Percentiles rank a stretch among this genome's conserved stretches.
Conservation (phyloP, 2,329 filamentous ascomycete species). For the Podosphaera leucotricha region DNA sequence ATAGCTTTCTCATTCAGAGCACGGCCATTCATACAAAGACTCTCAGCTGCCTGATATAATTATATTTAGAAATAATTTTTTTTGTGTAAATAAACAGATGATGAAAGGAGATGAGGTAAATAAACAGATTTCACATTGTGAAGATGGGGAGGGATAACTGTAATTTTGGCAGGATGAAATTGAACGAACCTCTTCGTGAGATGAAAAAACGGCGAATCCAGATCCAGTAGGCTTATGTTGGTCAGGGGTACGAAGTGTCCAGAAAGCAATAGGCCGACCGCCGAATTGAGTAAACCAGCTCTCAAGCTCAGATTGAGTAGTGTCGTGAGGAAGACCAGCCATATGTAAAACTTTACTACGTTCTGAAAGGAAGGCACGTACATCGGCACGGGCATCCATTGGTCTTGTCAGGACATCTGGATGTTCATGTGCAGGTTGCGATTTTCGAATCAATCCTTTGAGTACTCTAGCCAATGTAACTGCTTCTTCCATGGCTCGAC, state of each 20-base stretch:
- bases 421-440: slow-evolving; percentile 78
- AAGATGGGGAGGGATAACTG: slow-evolving; percentile 2
- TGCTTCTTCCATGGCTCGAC: slow-evolving; percentile 92
- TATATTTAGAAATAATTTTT: background rate
- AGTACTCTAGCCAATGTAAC: slow-evolving; percentile 84
- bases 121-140: background rate
- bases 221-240: slow-evolving; percentile 99
- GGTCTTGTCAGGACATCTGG: slow-evolving; percentile 84
- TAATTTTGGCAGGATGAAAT: slow-evolving; percentile 1
- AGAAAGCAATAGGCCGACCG: slow-evolving; percentile 92
- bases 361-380: slow-evolving; percentile 85
- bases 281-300: slow-evolving; percentile 99
- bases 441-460: slow-evolving; percentile 82
- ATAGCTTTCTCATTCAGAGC: slow-evolving; percentile 97
- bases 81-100: background rate
- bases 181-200: slow-evolving; percentile 69
- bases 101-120: background rate
- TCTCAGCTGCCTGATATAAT: slow-evolving; percentile 63
- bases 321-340: slow-evolving; percentile 91
- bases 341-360: slow-evolving; percentile 96
- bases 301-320: slow-evolving; percentile 93
- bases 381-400: slow-evolving; percentile 91
- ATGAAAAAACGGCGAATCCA: slow-evolving; percentile 95
- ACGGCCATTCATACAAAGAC: slow-evolving; percentile 96
- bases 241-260: slow-evolving; percentile 91